Conservation (phyloP, 306 rosid genomes). For the Lagenaria siceraria region DNA sequence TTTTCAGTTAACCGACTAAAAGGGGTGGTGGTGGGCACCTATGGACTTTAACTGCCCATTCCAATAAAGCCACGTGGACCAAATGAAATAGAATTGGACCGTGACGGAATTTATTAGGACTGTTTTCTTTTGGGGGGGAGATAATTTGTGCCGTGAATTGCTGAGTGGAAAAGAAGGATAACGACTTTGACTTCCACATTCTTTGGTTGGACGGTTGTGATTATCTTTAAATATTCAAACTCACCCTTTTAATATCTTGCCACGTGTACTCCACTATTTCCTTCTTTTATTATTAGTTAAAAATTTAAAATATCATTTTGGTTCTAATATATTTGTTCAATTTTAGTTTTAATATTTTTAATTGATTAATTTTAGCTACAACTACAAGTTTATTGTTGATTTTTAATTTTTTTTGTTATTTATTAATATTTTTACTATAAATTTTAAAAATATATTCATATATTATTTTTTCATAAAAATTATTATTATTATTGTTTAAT, state of each 20-base stretch:
- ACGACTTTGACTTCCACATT: slow-evolving; percentile 1
- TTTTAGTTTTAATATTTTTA: too few species aligned
- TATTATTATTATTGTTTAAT: too few species aligned
- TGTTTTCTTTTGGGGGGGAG: background rate
- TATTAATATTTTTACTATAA: too few species aligned
- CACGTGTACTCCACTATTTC: background rate
- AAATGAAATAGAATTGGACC: background rate
- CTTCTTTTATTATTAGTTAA: background rate
- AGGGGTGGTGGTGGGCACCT: background rate
- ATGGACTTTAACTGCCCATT: background rate
- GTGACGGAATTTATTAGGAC: background rate
- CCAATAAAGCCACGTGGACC: background rate
- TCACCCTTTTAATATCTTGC: background rate
- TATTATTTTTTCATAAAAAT: too few species aligned
- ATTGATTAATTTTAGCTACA: too few species aligned
- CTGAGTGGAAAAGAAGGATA: background rate
- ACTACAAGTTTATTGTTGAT: too few species aligned
- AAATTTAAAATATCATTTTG: too few species aligned
- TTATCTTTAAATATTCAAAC: background rate
- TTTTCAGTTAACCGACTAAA: background rate
- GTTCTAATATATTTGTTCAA: too few species aligned
- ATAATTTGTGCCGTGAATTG: background rate
- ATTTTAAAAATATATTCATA: too few species aligned
- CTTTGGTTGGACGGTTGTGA: slow-evolving; percentile 5
- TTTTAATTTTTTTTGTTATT: too few species aligned